phyloP scores from a whole-genome alignment of 2,329 filamentous ascomycete species.

The Paecilomyces niveus region DNA sequence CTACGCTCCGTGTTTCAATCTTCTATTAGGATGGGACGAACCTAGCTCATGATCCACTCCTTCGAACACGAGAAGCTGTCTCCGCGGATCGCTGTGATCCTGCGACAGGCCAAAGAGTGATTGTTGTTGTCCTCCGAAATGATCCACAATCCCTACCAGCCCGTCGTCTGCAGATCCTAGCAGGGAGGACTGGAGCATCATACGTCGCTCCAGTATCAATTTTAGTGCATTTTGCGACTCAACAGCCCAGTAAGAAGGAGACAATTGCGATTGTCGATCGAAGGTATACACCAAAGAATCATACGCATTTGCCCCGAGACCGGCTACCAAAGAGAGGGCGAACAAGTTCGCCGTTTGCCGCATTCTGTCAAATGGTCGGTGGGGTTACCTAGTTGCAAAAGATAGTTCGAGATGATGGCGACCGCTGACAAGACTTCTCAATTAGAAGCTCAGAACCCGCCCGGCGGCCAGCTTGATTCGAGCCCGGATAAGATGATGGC shows the following conservation, averaged over 20 bases:
- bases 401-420: background rate
- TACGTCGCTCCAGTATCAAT: conserved; percentile 39
- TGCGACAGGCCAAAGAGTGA: conserved; percentile 43
- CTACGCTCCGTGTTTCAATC: background rate
- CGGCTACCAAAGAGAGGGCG: conserved; percentile 16
- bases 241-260: conserved; percentile 1
- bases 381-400: background rate
- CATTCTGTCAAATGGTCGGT: conserved; percentile 15
- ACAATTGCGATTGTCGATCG: conserved; percentile 6
- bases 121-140: conserved; percentile 49
- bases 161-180: conserved; percentile 36
- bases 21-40: conserved; percentile 39
- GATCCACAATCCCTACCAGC: conserved; percentile 52
- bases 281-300: conserved; percentile 29
- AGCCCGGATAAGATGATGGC: background rate
- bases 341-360: conserved; percentile 19
- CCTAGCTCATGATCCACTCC: conserved; percentile 56
- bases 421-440: background rate
- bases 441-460: background rate
- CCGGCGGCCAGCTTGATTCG: background rate
- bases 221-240: conserved; percentile 26
- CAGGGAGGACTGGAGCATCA: conserved; percentile 42
- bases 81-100: conserved; percentile 12
- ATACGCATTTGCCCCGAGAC: conserved; percentile 19
- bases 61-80: conserved; percentile 40